Base-by-base conservation (phyloP, 768 basidiomycete genomes). In the Leccinum arenicola region DNA sequence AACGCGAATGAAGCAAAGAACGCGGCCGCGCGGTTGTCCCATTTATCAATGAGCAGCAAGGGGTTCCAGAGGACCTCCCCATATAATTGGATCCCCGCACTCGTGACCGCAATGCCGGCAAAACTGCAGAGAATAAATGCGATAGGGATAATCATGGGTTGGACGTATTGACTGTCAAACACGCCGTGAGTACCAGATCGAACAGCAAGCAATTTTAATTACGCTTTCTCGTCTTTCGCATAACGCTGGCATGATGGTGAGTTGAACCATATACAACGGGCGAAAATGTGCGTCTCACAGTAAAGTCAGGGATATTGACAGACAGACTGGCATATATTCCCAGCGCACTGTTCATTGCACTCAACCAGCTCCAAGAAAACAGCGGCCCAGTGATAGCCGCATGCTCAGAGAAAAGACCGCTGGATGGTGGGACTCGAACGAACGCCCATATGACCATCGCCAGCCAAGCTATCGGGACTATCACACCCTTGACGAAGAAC, bases 291-390 rank as follows among this genome's bases (percentile, higher is more conserved):
- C 47, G 12, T 36, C 70, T 54, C 59, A 80, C 78, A 23, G 92
- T 92, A 67, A 95, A 93, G 73, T 95, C 93, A 2, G 92, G 87
- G 58, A 93, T 91, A 66, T 93, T 93, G 62, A 90, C 86, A 0
- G 86, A 80, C 14, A 90, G 74, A 9, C 87, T 89, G 4, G 86
- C 75, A 71, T 87, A 94, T 61, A 84, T 82, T 0, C 90, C 91
- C 21, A 95, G 73, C 2, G 87, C 87, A 54, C 87, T 85, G 68
- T 93, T 95, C 59, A 96, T 66, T 0, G 86, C 84, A 54, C 79
- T 79, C 51, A 96, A 74, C 89, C 89, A 94, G 3, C 83, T 88
- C 88, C 90, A 92, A n/a, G 51, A 86, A 75, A 27, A 75, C 72
- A 60, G 79, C 85, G 90, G 17, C 67, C 73, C n/a, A 87, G 64